phyloP scores from a whole-genome alignment of 331 rosid genomes.

The Spiraea crenata region DNA sequence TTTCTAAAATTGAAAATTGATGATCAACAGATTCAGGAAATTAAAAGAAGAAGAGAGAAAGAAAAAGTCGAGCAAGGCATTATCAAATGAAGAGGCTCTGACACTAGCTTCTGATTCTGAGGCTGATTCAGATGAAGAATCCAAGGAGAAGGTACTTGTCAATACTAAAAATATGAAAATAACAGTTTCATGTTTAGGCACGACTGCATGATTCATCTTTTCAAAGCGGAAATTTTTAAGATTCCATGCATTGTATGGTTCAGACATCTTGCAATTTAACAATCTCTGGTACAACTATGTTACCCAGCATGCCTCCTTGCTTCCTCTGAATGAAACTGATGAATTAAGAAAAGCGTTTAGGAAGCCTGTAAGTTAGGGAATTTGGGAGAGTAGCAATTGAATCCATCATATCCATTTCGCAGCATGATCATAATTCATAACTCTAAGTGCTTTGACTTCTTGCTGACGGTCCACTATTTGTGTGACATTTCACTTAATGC shows the following conservation, averaged over 20 bases:
- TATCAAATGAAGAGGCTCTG: constrained; percentile 56
- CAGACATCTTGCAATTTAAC: not conserved
- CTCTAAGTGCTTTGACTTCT: too few species aligned
- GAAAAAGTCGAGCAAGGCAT: constrained; percentile 51
- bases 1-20: constrained; percentile 14
- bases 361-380: not conserved
- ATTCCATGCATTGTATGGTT: constrained; percentile 19
- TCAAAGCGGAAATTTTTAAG: not conserved
- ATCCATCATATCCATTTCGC: not conserved
- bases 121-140: constrained; percentile 49
- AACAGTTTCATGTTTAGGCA: not conserved
- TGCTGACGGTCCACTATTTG: not conserved
- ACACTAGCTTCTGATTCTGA: constrained; percentile 60
- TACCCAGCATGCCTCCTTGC: not conserved
- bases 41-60: constrained; percentile 66
- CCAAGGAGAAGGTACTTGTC: constrained; percentile 49
- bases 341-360: constrained; percentile 4
- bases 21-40: constrained; percentile 63
- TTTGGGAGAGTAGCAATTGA: not conserved
- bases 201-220: constrained; percentile 4
- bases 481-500: too few species aligned
- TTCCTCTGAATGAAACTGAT: constrained; percentile 13
- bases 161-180: not conserved
- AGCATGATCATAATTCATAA: constrained; percentile 4
- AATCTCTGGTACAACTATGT: constrained; percentile 5